phyloP scores from a whole-genome alignment of 805 yeast genomes.

The Pichia nakasei region DNA sequence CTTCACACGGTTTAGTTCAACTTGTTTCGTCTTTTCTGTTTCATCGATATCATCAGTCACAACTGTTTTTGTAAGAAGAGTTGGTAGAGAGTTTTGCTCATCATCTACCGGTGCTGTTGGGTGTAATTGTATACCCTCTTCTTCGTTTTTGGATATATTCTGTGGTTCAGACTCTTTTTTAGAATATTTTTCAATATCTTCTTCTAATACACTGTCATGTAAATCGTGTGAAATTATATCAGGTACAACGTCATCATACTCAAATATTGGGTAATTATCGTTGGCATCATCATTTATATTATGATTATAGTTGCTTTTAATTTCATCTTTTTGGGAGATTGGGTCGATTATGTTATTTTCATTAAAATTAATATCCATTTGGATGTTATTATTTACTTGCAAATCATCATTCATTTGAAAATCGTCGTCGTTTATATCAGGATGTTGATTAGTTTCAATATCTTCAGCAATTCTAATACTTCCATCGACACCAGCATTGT shows the following conservation, averaged over 20 bases:
- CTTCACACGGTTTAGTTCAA: conserved; percentile 2
- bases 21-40: neutral
- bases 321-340: too few species aligned
- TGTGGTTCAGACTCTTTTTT: neutral
- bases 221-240: neutral
- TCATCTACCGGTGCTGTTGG: too few species aligned
- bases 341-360: too few species aligned
- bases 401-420: neutral
- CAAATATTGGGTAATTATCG: too few species aligned
- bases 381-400: neutral
- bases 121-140: too few species aligned
- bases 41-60: neutral
- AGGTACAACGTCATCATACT: neutral
- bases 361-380: too few species aligned
- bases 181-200: neutral
- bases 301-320: too few species aligned
- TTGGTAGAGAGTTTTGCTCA: neutral
- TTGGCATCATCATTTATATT: too few species aligned
- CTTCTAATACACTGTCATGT: neutral
- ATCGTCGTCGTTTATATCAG: too few species aligned
- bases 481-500: neutral
- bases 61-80: neutral
- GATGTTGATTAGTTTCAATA: too few species aligned
- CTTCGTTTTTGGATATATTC: neutral
- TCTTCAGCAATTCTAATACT: neutral